Evolutionary conservation across 2,329 filamentous ascomycete genomes (phyloP).

Genomic region (Arachnopeziza araneosa): DNA sequence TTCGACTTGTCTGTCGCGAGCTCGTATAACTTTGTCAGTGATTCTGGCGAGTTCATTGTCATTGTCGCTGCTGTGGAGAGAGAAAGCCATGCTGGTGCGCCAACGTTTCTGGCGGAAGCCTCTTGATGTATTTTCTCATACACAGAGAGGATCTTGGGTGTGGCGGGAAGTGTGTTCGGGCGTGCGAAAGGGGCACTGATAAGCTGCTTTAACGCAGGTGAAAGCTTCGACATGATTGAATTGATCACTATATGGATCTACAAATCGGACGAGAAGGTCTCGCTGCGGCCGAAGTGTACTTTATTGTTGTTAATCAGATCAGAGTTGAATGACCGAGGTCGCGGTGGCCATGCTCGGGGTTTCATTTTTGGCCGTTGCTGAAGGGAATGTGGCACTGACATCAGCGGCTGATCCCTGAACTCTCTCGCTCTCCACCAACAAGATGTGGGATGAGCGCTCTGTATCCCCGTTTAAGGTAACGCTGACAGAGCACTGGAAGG

Average conservation of each 20-base stretch:
- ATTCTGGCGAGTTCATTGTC: conserved; percentile 80
- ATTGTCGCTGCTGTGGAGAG: conserved; percentile 73
- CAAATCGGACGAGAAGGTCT: neutral
- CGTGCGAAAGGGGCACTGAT: conserved; percentile 65
- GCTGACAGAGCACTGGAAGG: neutral
- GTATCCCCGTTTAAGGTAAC: neutral
- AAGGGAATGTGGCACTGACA: neutral
- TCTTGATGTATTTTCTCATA: conserved; percentile 60
- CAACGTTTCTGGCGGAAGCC: conserved; percentile 56
- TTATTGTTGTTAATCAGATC: neutral
- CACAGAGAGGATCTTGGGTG: conserved; percentile 55
- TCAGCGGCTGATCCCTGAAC: neutral
- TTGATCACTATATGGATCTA: neutral
- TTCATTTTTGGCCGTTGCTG: neutral
- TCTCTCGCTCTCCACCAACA: neutral
- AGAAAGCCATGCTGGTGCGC: conserved; percentile 59
- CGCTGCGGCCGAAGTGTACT: neutral
- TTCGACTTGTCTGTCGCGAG: conserved; percentile 20
- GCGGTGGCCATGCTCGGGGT: neutral
- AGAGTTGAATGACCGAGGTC: neutral
- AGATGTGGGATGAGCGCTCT: neutral
- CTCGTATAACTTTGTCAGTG: conserved; percentile 51
- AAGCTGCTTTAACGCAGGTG: conserved; percentile 63
- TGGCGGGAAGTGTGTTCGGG: conserved; percentile 59
- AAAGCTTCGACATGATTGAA: conserved; percentile 51